Evolutionary conservation across 2,329 filamentous ascomycete genomes (phyloP).

Genomic region (Fusarium falciforme): DNA sequence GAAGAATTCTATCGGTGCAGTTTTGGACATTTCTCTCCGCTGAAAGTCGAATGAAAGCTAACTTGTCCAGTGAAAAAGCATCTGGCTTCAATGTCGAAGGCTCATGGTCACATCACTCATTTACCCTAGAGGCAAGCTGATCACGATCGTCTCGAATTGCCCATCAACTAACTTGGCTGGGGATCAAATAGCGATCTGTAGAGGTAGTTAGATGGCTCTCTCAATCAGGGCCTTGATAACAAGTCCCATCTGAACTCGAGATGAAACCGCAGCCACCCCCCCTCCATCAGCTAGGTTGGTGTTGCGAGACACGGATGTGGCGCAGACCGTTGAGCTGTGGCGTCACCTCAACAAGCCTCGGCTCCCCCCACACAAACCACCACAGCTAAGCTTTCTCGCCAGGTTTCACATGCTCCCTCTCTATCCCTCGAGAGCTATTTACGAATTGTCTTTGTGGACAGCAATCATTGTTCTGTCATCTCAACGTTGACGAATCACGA

Average conservation of each 20-base stretch:
- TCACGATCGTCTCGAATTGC: neutral
- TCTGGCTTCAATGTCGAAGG: neutral
- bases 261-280: neutral
- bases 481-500: neutral
- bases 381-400: neutral
- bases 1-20: accelerated
- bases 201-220: neutral
- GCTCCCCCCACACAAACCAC: neutral
- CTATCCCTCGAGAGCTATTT: neutral
- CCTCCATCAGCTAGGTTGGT: neutral
- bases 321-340: neutral
- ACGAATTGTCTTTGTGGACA: neutral
- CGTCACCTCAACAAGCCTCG: constrained; percentile 4
- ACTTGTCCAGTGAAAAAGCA: neutral
- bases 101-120: neutral
- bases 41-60: neutral
- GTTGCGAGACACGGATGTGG: neutral
- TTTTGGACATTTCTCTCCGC: accelerated
- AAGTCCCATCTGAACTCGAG: neutral
- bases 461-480: neutral
- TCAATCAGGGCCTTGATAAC: neutral
- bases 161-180: neutral
- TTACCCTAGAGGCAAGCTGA: neutral
- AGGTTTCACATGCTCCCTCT: constrained; percentile 11
- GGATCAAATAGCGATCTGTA: neutral